phyloP scores from a whole-genome alignment of 1,139 yeast genomes.

The Torulaspora globosa region DNA sequence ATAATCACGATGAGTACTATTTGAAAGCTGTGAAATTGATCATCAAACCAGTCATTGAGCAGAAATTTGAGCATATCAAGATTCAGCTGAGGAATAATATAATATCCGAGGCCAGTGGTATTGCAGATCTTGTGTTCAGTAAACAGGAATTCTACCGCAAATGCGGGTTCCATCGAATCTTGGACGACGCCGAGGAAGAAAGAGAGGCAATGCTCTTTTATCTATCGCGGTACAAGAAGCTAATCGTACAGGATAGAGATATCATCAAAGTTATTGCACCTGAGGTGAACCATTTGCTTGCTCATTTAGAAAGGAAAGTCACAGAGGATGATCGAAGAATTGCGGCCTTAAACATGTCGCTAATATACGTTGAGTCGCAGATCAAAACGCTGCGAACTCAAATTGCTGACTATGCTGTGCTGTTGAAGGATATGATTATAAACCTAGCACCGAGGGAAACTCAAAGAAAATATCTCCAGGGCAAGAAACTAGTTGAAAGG shows the following conservation, averaged over 20 bases:
- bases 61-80: conserved; percentile 13
- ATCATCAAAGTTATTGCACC: conserved; percentile 26
- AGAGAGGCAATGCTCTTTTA: conserved; percentile 23
- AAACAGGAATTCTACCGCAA: conserved; percentile 21
- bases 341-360: conserved; percentile 32
- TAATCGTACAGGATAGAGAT: conserved; percentile 17
- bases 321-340: conserved; percentile 37
- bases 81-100: conserved; percentile 18
- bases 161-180: conserved; percentile 14
- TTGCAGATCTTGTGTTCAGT: conserved; percentile 27
- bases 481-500: conserved; percentile 35
- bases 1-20: conserved; percentile 17
- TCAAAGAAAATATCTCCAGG: conserved; percentile 26
- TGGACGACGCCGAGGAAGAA: conserved; percentile 17
- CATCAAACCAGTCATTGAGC: conserved; percentile 17
- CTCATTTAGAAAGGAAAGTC: conserved; percentile 16
- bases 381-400: conserved; percentile 19
- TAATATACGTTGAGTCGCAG: conserved; percentile 17
- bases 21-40: conserved; percentile 23
- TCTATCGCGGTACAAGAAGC: conserved; percentile 20
- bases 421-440: conserved; percentile 13
- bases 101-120: conserved; percentile 19
- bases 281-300: conserved; percentile 6
- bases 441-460: conserved; percentile 15
- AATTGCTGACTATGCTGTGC: conserved; percentile 11